Evolutionary conservation across 2,329 filamentous ascomycete genomes (phyloP).

Genomic region (Aspergillus sp.): DNA sequence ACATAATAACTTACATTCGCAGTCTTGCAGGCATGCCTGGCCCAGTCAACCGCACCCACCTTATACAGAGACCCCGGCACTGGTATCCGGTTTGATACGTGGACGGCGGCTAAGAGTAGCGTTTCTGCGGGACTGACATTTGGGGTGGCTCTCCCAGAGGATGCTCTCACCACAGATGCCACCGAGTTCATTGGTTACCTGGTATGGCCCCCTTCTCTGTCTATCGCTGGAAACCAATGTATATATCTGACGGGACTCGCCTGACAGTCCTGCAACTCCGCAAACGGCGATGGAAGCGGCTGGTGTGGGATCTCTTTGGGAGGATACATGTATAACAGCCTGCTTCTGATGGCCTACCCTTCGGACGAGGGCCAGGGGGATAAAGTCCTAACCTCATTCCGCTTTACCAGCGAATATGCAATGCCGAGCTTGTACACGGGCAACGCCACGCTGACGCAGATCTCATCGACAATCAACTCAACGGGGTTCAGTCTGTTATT

Average conservation of each 20-base stretch:
- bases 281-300: constrained; percentile 41
- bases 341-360: constrained; percentile 61
- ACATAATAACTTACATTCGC: no score
- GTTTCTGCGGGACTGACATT: constrained; percentile 27
- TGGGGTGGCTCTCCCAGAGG: constrained; percentile 56
- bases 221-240: no score
- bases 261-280: no score
- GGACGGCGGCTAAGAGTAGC: no score
- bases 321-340: constrained; percentile 57
- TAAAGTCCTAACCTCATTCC: constrained; percentile 56
- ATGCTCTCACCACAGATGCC: constrained; percentile 48
- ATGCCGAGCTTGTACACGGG: constrained; percentile 61
- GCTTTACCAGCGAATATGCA: constrained; percentile 59
- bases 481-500: constrained; percentile 45
- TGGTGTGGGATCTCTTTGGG: constrained; percentile 61
- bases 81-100: no score
- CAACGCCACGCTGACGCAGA: constrained; percentile 60
- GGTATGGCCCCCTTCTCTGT: constrained; percentile 18
- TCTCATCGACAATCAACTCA: constrained; percentile 43
- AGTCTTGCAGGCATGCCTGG: no score
- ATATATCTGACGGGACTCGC: no score
- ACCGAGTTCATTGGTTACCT: constrained; percentile 62
- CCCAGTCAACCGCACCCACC: no score
- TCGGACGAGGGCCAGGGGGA: constrained; percentile 29
- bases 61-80: no score